Conservation (phyloP, 2,329 filamentous ascomycete species). For the Coniella lustricola region DNA sequence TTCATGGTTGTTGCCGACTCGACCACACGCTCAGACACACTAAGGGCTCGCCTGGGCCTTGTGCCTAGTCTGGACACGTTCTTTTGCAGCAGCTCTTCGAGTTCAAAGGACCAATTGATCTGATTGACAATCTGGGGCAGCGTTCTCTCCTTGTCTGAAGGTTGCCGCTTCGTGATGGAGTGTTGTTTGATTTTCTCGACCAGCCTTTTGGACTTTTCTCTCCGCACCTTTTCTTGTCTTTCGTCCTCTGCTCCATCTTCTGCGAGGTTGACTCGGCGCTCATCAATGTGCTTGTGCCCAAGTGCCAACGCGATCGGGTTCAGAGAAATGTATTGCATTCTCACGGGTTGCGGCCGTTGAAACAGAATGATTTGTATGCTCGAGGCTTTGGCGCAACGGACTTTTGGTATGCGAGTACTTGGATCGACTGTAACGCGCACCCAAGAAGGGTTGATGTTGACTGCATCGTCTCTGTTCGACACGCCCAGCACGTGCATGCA, state of each 20-base stretch:
- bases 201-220: conserved; percentile 57
- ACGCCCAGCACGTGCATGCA: conserved; percentile 82
- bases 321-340: conserved; percentile 95
- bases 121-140: conserved; percentile 80
- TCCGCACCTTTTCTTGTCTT: conserved; percentile 49
- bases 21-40: conserved; percentile 88
- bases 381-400: conserved; percentile 64
- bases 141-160: conserved; percentile 76
- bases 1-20: conserved; percentile 85
- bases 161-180: conserved; percentile 68
- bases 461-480: conserved; percentile 56
- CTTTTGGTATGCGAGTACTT: conserved; percentile 53
- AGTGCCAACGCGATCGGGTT: conserved; percentile 82
- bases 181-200: conserved; percentile 85
- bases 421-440: conserved; percentile 54
- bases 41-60: conserved; percentile 74
- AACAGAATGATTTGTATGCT: conserved; percentile 86
- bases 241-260: conserved; percentile 69
- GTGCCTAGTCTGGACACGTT: conserved; percentile 82
- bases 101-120: conserved; percentile 91
- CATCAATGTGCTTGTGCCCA: conserved; percentile 54
- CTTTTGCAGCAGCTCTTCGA: conserved; percentile 77
- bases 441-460: conserved; percentile 60
- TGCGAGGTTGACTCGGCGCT: conserved; percentile 29
- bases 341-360: conserved; percentile 72